These are phyloP conservation scores for Alternaria ethzedia DNA, from an alignment of 2,329 filamentous ascomycete species.

Conservation along the genomic window DNA sequence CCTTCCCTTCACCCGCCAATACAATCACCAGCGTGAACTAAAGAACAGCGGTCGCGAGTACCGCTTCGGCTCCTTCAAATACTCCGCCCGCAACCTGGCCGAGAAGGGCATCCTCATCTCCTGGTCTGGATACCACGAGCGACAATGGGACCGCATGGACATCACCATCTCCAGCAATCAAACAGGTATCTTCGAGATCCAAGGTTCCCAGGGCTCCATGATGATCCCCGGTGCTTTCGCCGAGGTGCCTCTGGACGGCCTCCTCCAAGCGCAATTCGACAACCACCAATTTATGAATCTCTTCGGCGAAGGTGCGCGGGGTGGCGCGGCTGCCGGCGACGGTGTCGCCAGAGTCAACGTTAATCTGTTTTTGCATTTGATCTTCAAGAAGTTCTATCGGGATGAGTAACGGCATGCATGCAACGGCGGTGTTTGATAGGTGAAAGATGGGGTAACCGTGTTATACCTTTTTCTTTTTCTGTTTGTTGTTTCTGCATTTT, in stretches of 20 bases:
- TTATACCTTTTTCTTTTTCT: not conserved
- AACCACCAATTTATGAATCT: constrained; percentile 95
- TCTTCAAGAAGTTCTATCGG: constrained; percentile 97
- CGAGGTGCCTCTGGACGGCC: constrained; percentile 86
- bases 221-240: constrained; percentile 95
- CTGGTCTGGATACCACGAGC: constrained; percentile 83
- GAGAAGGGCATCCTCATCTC: constrained; percentile 93
- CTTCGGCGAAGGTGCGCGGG: constrained; percentile 60
- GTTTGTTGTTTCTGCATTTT: not conserved
- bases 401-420: constrained; percentile 37
- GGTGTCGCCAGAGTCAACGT: constrained; percentile 81
- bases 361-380: constrained; percentile 91
- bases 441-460: not conserved
- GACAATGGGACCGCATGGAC: constrained; percentile 91
- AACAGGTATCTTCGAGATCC: constrained; percentile 91
- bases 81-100: constrained; percentile 83
- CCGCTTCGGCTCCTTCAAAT: constrained; percentile 98
- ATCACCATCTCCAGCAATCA: constrained; percentile 93
- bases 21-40: constrained; percentile 96
- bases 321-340: constrained; percentile 18
- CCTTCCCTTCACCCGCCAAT: constrained; percentile 96
- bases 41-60: constrained; percentile 91
- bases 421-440: not conserved
- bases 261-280: constrained; percentile 96
- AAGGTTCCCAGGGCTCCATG: constrained; percentile 89